Conservation (phyloP, 1,284 basidiomycete species). For the Athelia sp. region DNA sequence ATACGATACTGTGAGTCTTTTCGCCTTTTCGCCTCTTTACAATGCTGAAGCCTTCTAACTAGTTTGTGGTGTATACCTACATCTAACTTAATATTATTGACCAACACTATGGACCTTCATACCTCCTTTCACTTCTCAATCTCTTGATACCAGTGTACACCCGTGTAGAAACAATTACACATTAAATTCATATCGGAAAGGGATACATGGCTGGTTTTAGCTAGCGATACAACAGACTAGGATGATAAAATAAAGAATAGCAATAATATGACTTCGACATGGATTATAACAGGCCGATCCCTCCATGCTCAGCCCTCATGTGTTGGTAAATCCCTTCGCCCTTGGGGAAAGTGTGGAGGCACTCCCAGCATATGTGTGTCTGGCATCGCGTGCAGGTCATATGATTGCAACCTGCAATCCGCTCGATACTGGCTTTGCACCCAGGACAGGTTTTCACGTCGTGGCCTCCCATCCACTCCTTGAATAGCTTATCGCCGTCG, state of each 20-base stretch:
- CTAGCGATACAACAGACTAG: conserved; percentile 10
- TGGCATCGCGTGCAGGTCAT: conserved; percentile 66
- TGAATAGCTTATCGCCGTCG: conserved; percentile 49
- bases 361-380: conserved; percentile 75
- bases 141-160: no score
- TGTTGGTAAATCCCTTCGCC: conserved; percentile 57
- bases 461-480: conserved; percentile 51
- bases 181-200: background rate
- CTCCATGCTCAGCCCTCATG: conserved; percentile 47
- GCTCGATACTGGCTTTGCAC: conserved; percentile 64
- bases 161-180: no score
- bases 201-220: background rate
- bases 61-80: conserved; percentile 35
- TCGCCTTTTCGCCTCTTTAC: background rate
- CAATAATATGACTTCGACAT: conserved; percentile 4
- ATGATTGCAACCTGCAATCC: conserved; percentile 70
- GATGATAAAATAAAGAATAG: conserved; percentile 9
- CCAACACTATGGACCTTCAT: no score
- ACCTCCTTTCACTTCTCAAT: no score
- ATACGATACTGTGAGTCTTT: conserved; percentile 47
- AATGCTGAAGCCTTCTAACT: conserved; percentile 5
- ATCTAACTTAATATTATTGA: conserved; percentile 6
- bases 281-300: conserved; percentile 33
- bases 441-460: conserved; percentile 68
- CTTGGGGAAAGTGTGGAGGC: conserved; percentile 56